phyloP scores from a whole-genome alignment of 768 basidiomycete species.

The Porpolomopsis calyptriformis region DNA sequence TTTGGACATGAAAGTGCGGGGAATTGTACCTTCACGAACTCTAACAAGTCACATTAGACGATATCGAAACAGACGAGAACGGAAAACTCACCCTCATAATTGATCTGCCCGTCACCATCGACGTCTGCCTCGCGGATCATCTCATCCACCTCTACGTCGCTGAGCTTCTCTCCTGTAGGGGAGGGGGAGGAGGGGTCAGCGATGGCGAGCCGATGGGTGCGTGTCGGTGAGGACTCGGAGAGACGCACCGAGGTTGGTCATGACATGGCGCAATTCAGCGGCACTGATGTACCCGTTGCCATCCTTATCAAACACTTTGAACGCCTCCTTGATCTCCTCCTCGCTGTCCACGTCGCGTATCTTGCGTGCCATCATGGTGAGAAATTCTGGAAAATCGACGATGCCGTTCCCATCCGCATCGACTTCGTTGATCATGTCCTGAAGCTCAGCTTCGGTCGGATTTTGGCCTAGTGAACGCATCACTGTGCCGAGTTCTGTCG shows the following conservation, averaged over 20 bases:
- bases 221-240: no score
- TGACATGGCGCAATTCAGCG: constrained; percentile 19
- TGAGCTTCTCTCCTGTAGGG: constrained; percentile 21
- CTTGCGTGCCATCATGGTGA: constrained; percentile 78
- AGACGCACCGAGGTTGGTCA: constrained; percentile 20
- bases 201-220: no score
- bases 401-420: constrained; percentile 83
- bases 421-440: constrained; percentile 71
- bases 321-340: constrained; percentile 93
- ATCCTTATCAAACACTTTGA: constrained; percentile 49
- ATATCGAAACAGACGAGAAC: background rate
- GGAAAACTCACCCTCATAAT: constrained; percentile 47
- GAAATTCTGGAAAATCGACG: constrained; percentile 78
- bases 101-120: constrained; percentile 73
- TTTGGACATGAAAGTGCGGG: background rate
- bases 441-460: constrained; percentile 83
- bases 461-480: constrained; percentile 92
- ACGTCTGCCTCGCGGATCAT: constrained; percentile 50
- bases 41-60: constrained; percentile 9
- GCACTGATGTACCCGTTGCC: constrained; percentile 18
- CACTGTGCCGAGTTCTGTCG: constrained; percentile 82
- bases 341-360: constrained; percentile 89
- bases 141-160: constrained; percentile 24
- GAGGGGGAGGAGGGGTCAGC: background rate
- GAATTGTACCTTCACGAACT: constrained; percentile 21